Base-by-base conservation (phyloP, 495 filamentous ascomycete species). In the Cenococcum geophilum region DNA sequence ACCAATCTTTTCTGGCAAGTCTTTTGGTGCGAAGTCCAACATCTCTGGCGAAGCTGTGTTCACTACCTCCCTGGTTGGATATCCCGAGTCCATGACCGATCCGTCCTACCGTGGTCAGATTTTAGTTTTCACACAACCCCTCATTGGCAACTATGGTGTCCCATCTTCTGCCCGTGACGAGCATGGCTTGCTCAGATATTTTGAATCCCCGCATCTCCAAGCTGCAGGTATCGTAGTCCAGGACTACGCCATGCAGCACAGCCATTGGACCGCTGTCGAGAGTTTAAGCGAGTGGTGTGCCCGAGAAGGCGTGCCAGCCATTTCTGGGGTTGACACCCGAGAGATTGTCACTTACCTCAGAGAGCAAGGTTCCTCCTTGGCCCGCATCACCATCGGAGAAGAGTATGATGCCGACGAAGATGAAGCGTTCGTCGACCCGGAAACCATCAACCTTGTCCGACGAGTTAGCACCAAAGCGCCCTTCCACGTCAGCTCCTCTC, bases 31-130 rank as follows among this genome's bases (percentile, higher is more conserved):
- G 65, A 89, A 89, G 73, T 81, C 86, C 70, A 96, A 92, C 82
- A 88, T 93, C 72, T 91, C 88, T 61, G 92, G 91, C 60, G 91
- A 97, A 76, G 91, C 92, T 48, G 91, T 95, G 68, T 96, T 96
- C 83, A 96, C 90, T 63, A 95, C 90, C 57, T 92, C 89, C 27
- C 80, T 92, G 60, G 92, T 96, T 61, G 91, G 90, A 61, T 98
- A 98, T 72, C 93, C 93, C 62, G 95, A 98, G 78, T 96, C 92
- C 48, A 84, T 99, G 83, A 97, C 93, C 71, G 95, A 97, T 70
- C 95, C 93, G 42, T 97, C 93, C 34, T 99, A 99, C 80, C 91
- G 95, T 66, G 95, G 95, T 48, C 95, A 99, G 78, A 97, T 97
- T 60, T 79, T 96, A 68, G 92, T 97, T 70, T 96, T 99, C 80